Base-by-base conservation (phyloP, 2,329 filamentous ascomycete genomes). In the Grosmannia serpens region DNA sequence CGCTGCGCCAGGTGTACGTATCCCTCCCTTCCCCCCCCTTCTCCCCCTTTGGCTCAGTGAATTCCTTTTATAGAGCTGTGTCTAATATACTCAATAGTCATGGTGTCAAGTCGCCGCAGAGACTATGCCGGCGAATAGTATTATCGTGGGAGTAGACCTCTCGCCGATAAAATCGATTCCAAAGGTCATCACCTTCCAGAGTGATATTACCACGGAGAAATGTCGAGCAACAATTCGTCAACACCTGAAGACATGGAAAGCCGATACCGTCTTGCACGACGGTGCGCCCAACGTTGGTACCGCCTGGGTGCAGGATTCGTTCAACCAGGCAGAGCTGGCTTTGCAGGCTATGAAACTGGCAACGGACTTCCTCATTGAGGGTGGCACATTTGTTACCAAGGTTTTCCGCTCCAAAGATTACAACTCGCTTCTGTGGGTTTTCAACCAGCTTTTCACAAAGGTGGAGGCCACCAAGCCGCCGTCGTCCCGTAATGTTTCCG, bases 391-490 rank as follows among this genome's bases (percentile, higher is more conserved):
- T 64, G 91, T 97, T 51, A 97, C 92, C 58, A 99, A 99, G 74
- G 89, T 99, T 50, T 99, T 99, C 78, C 79, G 94, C 62, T 95
- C 89, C 38, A 97, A 96, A 70, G 92, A 99, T 70, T 97, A 96
- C 77, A 96, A 96, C 70, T 86, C 90, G 60, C 75, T 99, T 52
- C 80, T 97, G 54, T 99, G 94, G 94, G 91, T 97, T 38, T 91
- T 97, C 77, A 96, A 96, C 70, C 94, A 99, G 71, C 80, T 99
- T 1, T 99, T 99, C 75, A 81, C 81, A 53, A 95, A 94, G 64
- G 94, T 99, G 63, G 92, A 99, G 70, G 92, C 95, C 54, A 99
- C 94, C 6, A 99, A 99, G 73, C 94, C 94, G 4, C 94, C 94
- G 0, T 95, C 91, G 0, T 96, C 90, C 10, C 82, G 94, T 77